Evolutionary conservation across 371 early-diverging fungal species (phyloP).

Genomic region (Syncephalastrum racemosum): DNA sequence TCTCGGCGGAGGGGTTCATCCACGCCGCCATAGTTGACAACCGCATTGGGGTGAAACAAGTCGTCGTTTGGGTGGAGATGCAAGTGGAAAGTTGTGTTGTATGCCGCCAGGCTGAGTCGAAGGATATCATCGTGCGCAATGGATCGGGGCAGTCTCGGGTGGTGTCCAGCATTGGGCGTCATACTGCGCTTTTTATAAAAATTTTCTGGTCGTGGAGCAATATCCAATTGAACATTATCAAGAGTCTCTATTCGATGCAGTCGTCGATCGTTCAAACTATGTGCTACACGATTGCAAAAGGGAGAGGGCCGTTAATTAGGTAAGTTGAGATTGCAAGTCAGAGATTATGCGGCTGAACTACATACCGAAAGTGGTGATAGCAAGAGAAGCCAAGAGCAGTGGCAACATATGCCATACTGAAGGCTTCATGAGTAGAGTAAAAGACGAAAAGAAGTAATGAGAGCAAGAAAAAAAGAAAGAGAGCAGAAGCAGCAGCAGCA

Average conservation of each 20-base stretch:
- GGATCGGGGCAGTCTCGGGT: slow-evolving; percentile 22
- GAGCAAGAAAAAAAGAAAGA: neutral
- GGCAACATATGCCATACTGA: neutral
- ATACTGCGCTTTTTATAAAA: slow-evolving; percentile 41
- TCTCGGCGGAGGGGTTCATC: slow-evolving; percentile 24
- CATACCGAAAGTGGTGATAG: neutral
- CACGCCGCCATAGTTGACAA: slow-evolving; percentile 25
- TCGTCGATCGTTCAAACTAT: slow-evolving; percentile 30
- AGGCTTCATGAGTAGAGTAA: too few species aligned
- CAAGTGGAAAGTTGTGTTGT: slow-evolving; percentile 72
- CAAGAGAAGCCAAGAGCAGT: neutral
- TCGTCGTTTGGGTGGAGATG: slow-evolving; percentile 75
- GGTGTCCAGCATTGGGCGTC: slow-evolving; percentile 30
- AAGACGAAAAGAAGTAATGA: neutral
- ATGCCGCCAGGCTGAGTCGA: slow-evolving; percentile 63
- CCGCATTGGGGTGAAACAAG: slow-evolving; percentile 74
- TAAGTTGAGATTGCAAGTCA: neutral
- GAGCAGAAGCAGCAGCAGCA: too few species aligned
- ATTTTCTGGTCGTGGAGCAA: slow-evolving; percentile 33
- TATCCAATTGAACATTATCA: slow-evolving; percentile 25
- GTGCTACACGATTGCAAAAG: slow-evolving; percentile 14
- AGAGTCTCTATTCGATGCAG: slow-evolving; percentile 34
- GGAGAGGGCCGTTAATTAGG: neutral
- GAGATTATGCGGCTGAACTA: neutral
- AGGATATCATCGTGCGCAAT: slow-evolving; percentile 60